Conservation (phyloP, 2,329 filamentous ascomycete genomes). For the Colletotrichum higginsianum region DNA sequence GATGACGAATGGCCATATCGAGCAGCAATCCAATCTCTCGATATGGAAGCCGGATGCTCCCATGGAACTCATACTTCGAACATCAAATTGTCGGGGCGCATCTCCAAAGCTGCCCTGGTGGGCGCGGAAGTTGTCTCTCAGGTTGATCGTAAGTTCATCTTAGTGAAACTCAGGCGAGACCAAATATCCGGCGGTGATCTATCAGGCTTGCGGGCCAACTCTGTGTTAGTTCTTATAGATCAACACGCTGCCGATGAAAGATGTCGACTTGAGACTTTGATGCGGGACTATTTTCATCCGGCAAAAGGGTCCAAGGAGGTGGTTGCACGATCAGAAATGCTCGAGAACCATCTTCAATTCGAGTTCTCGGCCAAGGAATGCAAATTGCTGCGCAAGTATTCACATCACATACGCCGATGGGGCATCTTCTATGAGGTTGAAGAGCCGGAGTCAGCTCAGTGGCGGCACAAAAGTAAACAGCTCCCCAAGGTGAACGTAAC, state of each 20-base stretch:
- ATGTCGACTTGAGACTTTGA: constrained; percentile 81
- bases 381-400: constrained; percentile 68
- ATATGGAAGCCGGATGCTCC: constrained; percentile 14
- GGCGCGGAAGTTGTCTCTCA: constrained; percentile 81
- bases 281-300: constrained; percentile 66
- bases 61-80: constrained; percentile 10
- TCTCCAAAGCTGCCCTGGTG: constrained; percentile 75
- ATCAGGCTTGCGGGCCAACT: constrained; percentile 42
- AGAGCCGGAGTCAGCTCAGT: constrained; percentile 5
- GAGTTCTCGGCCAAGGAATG: constrained; percentile 75
- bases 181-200: not conserved
- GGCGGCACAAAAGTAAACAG: constrained; percentile 25
- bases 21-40: not conserved
- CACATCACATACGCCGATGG: constrained; percentile 77
- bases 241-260: constrained; percentile 97
- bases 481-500: constrained; percentile 62
- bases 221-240: constrained; percentile 84
- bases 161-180: constrained; percentile 69
- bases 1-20: constrained; percentile 45
- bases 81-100: constrained; percentile 53
- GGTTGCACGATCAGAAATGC: constrained; percentile 51
- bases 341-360: constrained; percentile 74
- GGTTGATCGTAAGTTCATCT: constrained; percentile 91
- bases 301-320: constrained; percentile 25
- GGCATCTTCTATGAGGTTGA: constrained; percentile 76